phyloP scores from a whole-genome alignment of 2,329 filamentous ascomycete genomes.

The Colletotrichum liaoningense region DNA sequence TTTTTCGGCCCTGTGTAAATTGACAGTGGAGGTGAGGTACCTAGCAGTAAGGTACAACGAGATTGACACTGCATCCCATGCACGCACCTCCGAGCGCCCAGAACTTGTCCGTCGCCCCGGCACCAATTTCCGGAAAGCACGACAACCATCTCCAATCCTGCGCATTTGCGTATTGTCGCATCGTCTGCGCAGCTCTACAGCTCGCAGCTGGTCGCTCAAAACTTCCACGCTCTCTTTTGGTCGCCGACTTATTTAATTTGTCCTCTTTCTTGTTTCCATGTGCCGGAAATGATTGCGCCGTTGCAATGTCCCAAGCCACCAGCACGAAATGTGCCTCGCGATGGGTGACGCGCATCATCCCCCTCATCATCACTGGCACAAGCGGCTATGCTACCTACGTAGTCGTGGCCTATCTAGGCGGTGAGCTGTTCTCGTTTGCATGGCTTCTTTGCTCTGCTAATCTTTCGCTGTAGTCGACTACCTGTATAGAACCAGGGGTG shows the following conservation, averaged over 20 bases:
- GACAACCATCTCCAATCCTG: constrained; percentile 7
- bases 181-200: constrained; percentile 2
- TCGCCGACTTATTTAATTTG: background rate
- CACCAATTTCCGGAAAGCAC: background rate
- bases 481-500: constrained; percentile 65
- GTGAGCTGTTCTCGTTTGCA: constrained; percentile 58
- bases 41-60: too few relatives aligned
- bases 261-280: background rate
- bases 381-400: constrained; percentile 80
- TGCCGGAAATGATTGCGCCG: constrained; percentile 14
- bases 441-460: background rate
- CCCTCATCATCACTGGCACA: constrained; percentile 73
- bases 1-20: background rate
- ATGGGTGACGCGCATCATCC: constrained; percentile 75
- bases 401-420: constrained; percentile 73
- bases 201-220: constrained; percentile 7
- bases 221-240: background rate
- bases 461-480: constrained; percentile 71
- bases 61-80: background rate
- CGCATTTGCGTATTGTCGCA: constrained; percentile 9
- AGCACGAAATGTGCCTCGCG: constrained; percentile 60
- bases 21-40: background rate
- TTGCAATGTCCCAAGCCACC: constrained; percentile 37
- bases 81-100: background rate
- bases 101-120: background rate